Percentiles rank a stretch among this genome's conserved stretches.
Conservation (phyloP, 352 stramenopile species). For the Pythium apleroticum region DNA sequence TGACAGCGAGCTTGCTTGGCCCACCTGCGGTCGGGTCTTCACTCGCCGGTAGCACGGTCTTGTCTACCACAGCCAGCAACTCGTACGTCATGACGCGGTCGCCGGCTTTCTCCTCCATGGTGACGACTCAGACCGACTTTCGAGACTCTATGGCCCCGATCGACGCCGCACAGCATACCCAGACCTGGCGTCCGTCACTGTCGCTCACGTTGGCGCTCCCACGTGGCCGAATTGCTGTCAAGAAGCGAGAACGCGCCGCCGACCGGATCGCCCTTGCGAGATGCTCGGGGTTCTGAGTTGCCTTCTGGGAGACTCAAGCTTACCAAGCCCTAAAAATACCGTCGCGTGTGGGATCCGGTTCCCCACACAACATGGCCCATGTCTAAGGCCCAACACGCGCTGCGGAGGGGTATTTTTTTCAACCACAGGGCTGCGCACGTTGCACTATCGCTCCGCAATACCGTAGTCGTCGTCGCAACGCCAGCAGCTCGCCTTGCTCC, state of each 20-base stretch:
- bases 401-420: background rate
- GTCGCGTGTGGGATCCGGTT: background rate
- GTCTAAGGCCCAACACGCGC: background rate
- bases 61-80: background rate
- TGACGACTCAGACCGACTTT: background rate
- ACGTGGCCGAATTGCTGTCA: background rate
- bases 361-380: too few relatives aligned
- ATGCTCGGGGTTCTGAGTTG: background rate
- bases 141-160: background rate
- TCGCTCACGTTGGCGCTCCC: too few relatives aligned
- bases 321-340: background rate
- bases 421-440: too few relatives aligned
- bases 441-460: background rate
- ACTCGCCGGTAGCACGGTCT: background rate
- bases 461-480: background rate
- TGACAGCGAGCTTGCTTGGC: constrained; percentile 20
- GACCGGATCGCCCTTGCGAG: background rate
- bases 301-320: background rate
- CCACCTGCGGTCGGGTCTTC: constrained; percentile 6
- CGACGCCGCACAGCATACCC: background rate
- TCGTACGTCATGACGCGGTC: constrained; percentile 19
- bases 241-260: background rate
- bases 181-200: background rate
- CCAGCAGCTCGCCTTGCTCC: background rate
- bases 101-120: background rate